A percentile compares a stretch with the other conserved stretches of the same genome.
phyloP scores from a whole-genome alignment of 1,284 basidiomycete genomes.

The Thecaphora thlaspeos region DNA sequence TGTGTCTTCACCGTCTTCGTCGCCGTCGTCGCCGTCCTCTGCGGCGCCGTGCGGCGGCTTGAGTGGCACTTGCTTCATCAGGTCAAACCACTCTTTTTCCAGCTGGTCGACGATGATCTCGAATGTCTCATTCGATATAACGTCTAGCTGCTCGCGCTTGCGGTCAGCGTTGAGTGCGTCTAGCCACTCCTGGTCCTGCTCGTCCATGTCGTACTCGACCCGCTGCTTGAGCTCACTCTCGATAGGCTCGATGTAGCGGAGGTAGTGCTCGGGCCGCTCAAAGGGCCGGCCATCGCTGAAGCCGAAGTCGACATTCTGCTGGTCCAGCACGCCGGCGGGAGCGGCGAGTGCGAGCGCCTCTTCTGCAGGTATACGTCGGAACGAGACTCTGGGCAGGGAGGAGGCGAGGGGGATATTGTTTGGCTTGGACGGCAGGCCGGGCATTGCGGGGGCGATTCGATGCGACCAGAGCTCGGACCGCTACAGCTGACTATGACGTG shows the following conservation, averaged over 20 bases:
- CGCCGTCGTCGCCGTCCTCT: slow-evolving; percentile 22
- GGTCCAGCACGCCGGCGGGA: slow-evolving; percentile 39
- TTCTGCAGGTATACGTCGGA: slow-evolving; percentile 38
- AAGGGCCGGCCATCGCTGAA: slow-evolving; percentile 75
- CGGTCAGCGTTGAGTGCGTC: slow-evolving; percentile 80
- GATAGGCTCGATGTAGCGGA: slow-evolving; percentile 87
- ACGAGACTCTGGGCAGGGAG: slow-evolving; percentile 48
- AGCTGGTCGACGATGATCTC: slow-evolving; percentile 95
- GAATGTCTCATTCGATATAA: slow-evolving; percentile 72
- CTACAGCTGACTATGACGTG: too few species aligned
- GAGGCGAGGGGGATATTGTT: slow-evolving; percentile 50
- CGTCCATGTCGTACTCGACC: slow-evolving; percentile 99
- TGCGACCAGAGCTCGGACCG: too few species aligned
- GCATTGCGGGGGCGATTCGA: slow-evolving; percentile 58
- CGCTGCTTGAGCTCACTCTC: slow-evolving; percentile 87
- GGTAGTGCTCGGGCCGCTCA: slow-evolving; percentile 77
- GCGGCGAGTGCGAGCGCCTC: slow-evolving; percentile 31
- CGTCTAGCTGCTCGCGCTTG: slow-evolving; percentile 72
- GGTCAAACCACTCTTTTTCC: slow-evolving; percentile 98
- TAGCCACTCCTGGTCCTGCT: slow-evolving; percentile 98
- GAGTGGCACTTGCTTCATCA: slow-evolving; percentile 59
- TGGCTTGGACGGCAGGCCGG: slow-evolving; percentile 33
- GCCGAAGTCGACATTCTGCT: slow-evolving; percentile 45
- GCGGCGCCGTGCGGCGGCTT: slow-evolving; percentile 22
- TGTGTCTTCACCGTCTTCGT: slow-evolving; percentile 59